Conservation (phyloP, 306 rosid species). For the Herpetospermum pedunculosum region DNA sequence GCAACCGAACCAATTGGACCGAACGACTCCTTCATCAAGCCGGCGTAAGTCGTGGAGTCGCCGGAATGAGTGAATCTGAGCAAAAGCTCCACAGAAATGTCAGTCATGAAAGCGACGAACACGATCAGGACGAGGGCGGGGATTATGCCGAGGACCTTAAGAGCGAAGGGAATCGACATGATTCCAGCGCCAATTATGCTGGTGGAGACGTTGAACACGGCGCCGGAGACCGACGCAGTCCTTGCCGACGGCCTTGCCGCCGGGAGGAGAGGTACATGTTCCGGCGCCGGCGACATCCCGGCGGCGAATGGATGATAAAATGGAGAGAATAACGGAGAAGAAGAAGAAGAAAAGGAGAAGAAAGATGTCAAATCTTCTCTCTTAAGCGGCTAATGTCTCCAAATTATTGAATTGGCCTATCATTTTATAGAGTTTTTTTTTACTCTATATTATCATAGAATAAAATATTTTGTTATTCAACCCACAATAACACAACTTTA, state of each 20-base stretch:
- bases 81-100: conserved; percentile 67
- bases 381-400: not conserved
- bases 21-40: conserved; percentile 81
- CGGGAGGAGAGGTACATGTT: conserved; percentile 38
- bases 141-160: conserved; percentile 69
- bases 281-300: conserved; percentile 54
- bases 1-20: conserved; percentile 47
- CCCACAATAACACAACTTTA: too few species aligned
- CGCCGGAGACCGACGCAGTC: conserved; percentile 49
- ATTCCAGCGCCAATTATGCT: conserved; percentile 86
- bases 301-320: not conserved
- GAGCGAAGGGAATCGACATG: conserved; percentile 85
- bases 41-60: conserved; percentile 60
- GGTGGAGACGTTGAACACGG: conserved; percentile 74
- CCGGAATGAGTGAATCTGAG: conserved; percentile 78
- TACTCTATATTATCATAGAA: too few species aligned
- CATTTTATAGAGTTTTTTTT: too few species aligned
- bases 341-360: not conserved
- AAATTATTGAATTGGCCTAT: too few species aligned
- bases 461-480: too few species aligned
- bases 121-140: conserved; percentile 49
- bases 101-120: conserved; percentile 45
- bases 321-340: not conserved
- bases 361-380: not conserved
- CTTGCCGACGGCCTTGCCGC: not conserved